Percentiles rank a stretch among this genome's conserved stretches.
Conservation (phyloP, 2,329 filamentous ascomycete species). For the Neonectria punicea region DNA sequence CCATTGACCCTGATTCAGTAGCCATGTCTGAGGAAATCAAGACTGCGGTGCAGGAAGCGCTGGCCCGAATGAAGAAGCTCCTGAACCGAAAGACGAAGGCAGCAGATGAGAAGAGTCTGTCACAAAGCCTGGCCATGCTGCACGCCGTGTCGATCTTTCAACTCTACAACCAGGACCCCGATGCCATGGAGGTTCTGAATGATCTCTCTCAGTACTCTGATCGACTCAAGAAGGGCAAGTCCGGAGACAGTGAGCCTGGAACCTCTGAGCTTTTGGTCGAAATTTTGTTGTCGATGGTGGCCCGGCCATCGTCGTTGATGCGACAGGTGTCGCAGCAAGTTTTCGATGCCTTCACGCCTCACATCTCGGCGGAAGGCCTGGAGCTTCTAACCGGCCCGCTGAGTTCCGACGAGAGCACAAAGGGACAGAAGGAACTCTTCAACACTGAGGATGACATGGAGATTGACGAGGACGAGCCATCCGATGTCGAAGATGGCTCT, state of each 20-base stretch:
- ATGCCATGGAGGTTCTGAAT: conserved; percentile 83
- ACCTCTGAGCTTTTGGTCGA: conserved; percentile 82
- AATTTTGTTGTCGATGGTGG: conserved; percentile 88
- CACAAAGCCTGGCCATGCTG: conserved; percentile 79
- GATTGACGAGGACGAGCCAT: conserved; percentile 52
- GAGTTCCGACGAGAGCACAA: conserved; percentile 79
- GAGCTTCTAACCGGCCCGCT: conserved; percentile 75
- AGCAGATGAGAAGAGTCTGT: conserved; percentile 52
- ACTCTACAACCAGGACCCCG: conserved; percentile 88
- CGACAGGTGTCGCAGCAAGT: conserved; percentile 89
- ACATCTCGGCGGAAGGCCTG: conserved; percentile 79
- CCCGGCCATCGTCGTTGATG: conserved; percentile 85
- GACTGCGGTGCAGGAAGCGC: conserved; percentile 62
- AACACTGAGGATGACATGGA: conserved; percentile 71
- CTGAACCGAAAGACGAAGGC: conserved; percentile 54
- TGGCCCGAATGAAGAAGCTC: conserved; percentile 64
- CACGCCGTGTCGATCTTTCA: conserved; percentile 88
- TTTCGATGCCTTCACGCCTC: conserved; percentile 82
- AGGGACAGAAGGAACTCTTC: conserved; percentile 89
- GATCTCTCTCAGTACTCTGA: conserved; percentile 83
- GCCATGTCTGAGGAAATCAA: conserved; percentile 66
- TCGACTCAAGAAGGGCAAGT: conserved; percentile 63
- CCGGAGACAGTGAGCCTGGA: conserved; percentile 62
- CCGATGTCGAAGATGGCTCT: conserved; percentile 47
- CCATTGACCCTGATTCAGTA: conserved; percentile 63